Percentiles rank a stretch among this genome's conserved stretches.
Conservation (phyloP, 139 green algal species). For the Tetraselmis striata region DNA sequence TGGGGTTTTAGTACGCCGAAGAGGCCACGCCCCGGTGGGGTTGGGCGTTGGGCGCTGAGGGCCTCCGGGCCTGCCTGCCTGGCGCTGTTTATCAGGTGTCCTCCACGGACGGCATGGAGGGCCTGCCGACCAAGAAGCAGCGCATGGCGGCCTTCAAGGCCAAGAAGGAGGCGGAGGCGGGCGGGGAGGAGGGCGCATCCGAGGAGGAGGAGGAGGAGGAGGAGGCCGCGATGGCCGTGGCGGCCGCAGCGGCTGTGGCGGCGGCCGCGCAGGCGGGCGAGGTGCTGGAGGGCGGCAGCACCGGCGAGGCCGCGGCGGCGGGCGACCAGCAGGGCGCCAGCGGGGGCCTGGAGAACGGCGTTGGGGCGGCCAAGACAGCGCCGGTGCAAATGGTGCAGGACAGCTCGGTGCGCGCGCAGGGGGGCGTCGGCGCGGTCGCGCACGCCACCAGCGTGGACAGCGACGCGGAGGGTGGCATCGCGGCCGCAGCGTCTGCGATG, state of each 20-base stretch:
- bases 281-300: background rate
- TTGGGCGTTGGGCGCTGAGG: no score
- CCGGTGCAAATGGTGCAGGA: background rate
- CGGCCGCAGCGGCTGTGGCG: constrained; percentile 2
- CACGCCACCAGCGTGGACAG: background rate
- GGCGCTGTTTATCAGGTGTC: no score
- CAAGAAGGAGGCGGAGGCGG: background rate
- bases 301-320: background rate
- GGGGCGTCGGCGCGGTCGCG: background rate
- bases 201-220: constrained; percentile 4
- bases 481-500: background rate
- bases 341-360: background rate
- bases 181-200: background rate
- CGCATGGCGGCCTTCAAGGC: background rate
- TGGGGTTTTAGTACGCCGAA: no score
- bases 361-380: background rate
- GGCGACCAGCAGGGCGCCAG: background rate
- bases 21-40: no score
- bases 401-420: background rate
- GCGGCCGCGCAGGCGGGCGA: constrained; percentile 6
- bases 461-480: background rate
- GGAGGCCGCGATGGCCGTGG: background rate
- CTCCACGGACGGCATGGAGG: background rate
- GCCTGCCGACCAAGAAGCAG: background rate
- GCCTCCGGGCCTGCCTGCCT: no score